phyloP scores from a whole-genome alignment of 345 rosid genomes.

The Citrus trifoliata region DNA sequence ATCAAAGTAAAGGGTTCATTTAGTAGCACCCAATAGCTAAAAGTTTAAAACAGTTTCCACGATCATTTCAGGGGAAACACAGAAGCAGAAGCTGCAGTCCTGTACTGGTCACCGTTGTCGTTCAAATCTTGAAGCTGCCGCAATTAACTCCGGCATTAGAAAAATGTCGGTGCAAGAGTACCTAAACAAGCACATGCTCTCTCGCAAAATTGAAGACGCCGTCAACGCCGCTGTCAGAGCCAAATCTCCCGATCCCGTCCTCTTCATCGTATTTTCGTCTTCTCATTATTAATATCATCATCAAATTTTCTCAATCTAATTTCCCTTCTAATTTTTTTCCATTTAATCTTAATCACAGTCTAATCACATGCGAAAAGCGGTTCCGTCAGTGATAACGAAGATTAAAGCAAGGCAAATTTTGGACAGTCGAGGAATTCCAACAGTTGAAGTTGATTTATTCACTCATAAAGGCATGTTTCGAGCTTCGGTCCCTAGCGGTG shows the following conservation, averaged over 20 bases:
- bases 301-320: background rate
- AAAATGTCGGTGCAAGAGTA: slow-evolving; percentile 94
- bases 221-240: slow-evolving; percentile 98
- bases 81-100: background rate
- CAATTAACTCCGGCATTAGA: background rate
- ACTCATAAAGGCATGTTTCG: slow-evolving; percentile 91
- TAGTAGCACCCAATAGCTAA: background rate
- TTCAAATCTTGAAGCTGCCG: background rate
- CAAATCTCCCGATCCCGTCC: slow-evolving; percentile 89
- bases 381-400: slow-evolving; percentile 80
- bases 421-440: slow-evolving; percentile 93
- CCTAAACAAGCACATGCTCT: slow-evolving; percentile 83
- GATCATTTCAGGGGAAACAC: background rate
- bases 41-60: background rate
- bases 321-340: background rate
- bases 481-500: slow-evolving; percentile 82
- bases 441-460: slow-evolving; percentile 86
- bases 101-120: background rate
- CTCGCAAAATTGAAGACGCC: slow-evolving; percentile 97
- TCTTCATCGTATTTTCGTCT: slow-evolving; percentile 65
- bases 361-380: slow-evolving; percentile 90
- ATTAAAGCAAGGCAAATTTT: slow-evolving; percentile 86
- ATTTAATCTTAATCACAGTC: slow-evolving; percentile 44
- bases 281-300: background rate
- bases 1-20: background rate